Evolutionary conservation across 2,329 filamentous ascomycete species (phyloP), one percentile per base, ranked within the genome.

Genomic region (Fonsecaea pedrosoi): DNA sequence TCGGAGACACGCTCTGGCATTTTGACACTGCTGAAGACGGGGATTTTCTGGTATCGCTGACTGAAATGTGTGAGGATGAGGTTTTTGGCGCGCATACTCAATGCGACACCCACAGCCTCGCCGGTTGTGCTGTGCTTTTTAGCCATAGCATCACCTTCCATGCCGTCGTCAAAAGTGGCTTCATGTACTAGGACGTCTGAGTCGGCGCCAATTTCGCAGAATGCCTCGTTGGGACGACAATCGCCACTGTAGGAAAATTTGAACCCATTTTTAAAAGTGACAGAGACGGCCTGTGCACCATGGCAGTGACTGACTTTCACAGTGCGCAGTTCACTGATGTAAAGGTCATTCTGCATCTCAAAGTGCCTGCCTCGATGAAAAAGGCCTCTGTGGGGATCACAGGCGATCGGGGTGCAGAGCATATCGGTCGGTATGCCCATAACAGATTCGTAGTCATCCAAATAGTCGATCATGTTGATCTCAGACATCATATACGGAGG

Each of bases 211-310:
- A 94, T 90, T 12, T 78, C 72, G 0, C 88, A 87, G 75, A 99
- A 97, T 0, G 80, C 75, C 2, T 80, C 74, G 3, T 87, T 92
- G 0, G 95, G 95, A 6, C 95, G 87, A 77, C 94, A 98, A 81
- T 99, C 95, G 64, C 95, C 95, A 4, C 92, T 96, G 80, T 97
- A 99, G 54, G 92, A 92, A 65, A 97, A 84, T 76, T 94, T 95
- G 77, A 99, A 90, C 18, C 88, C 90, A 1, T 87, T 87, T 0
- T 90, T 86, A 78, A 94, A 94, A 9, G 91, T 91, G 25, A 98
- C 82, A 21, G 89, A 89, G 2, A 90, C 87, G 0, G 90, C 95
- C 75, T 91, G 87, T 1, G 95, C 88, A 34, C 89, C 89, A 72
- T 86, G 84, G 81, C 95, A 99, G 80, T 99, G 95, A 4, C 84